These are phyloP conservation scores for Coniosporium apollinis DNA, from an alignment of 495 filamentous ascomycete species.

Conservation along the genomic window DNA sequence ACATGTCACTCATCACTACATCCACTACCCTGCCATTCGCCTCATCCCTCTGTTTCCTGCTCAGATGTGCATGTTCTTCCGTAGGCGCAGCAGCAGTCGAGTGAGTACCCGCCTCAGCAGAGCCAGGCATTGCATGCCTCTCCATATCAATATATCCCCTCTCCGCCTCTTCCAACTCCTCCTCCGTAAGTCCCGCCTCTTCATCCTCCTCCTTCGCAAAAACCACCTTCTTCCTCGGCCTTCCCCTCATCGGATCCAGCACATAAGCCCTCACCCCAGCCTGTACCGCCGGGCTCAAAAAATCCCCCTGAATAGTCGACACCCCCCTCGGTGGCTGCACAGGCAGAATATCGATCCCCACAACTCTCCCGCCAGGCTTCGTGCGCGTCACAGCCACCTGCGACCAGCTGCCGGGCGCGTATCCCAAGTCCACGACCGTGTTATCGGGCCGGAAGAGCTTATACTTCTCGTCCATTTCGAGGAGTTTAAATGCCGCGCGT, in stretches of 20 bases:
- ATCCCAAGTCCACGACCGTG: constrained; percentile 88
- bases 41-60: constrained; percentile 18
- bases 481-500: constrained; percentile 80
- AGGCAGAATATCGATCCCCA: constrained; percentile 89
- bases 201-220: constrained; percentile 5
- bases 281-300: constrained; percentile 54
- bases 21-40: constrained; percentile 48
- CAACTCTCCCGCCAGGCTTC: constrained; percentile 54
- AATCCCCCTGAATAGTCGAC: constrained; percentile 86
- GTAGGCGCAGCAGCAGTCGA: no score
- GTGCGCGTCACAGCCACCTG: constrained; percentile 79
- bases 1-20: constrained; percentile 98
- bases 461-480: constrained; percentile 74
- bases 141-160: constrained; percentile 23
- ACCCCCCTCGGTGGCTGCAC: constrained; percentile 78
- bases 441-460: constrained; percentile 59
- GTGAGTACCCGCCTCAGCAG: no score
- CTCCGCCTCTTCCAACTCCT: constrained; percentile 22
- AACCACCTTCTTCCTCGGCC: constrained; percentile 23
- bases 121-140: no score
- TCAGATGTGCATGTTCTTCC: constrained; percentile 2
- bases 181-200: constrained; percentile 8
- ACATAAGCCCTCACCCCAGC: constrained; percentile 59
- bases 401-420: constrained; percentile 87
- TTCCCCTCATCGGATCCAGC: constrained; percentile 42